These are phyloP conservation scores for Ustilago hordei DNA, from an alignment of 1,284 basidiomycete genomes.

Conservation along the genomic window DNA sequence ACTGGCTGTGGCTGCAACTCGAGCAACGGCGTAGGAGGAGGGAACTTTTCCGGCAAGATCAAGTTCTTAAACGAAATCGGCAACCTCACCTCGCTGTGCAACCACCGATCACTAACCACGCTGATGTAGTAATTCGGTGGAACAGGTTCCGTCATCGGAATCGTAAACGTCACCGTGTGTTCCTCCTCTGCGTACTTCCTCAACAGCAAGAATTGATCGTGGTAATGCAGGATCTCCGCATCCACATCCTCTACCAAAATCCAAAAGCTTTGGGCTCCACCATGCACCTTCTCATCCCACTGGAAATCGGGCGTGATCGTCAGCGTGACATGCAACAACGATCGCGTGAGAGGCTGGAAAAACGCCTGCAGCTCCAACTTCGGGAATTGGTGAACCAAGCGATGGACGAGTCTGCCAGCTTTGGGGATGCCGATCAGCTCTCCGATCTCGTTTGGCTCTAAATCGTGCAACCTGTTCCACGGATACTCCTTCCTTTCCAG, in stretches of 20 bases:
- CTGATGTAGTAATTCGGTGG: constrained; percentile 99
- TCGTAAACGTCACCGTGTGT: constrained; percentile 92
- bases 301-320: constrained; percentile 91
- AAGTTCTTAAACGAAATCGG: constrained; percentile 98
- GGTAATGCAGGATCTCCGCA: constrained; percentile 93
- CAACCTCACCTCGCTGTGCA: constrained; percentile 91
- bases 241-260: constrained; percentile 97
- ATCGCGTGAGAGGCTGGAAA: constrained; percentile 63
- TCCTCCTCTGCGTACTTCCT: constrained; percentile 88
- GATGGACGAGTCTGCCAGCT: constrained; percentile 89
- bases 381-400: constrained; percentile 96
- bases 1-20: constrained; percentile 92
- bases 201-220: constrained; percentile 90
- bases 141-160: constrained; percentile 95
- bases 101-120: constrained; percentile 92
- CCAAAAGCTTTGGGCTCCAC: constrained; percentile 84
- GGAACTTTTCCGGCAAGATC: constrained; percentile 96
- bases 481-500: constrained; percentile 93
- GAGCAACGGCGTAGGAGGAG: constrained; percentile 88
- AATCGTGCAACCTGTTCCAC: constrained; percentile 63
- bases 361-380: constrained; percentile 81
- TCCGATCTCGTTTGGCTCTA: constrained; percentile 73
- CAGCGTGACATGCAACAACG: constrained; percentile 65
- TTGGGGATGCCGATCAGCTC: constrained; percentile 90
- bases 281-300: constrained; percentile 96